Conservation (phyloP, 225 moss, liverwort and hornwort genomes). For the Straminergon stramineum region DNA sequence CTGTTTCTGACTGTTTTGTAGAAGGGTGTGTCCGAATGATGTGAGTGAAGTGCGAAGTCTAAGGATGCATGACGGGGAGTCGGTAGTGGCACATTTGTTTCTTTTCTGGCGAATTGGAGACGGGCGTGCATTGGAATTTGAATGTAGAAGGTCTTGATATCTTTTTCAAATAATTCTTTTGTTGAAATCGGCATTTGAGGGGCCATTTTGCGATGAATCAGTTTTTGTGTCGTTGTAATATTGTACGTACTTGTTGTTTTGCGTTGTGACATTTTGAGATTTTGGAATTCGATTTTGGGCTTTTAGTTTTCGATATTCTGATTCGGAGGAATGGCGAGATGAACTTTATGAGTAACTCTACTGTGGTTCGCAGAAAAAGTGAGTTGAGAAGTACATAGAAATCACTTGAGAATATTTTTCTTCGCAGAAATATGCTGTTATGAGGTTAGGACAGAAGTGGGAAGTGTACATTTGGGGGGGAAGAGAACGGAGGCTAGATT, state of each 20-base stretch:
- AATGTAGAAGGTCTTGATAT: neutral
- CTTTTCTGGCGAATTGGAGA: no score
- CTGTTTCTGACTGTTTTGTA: neutral
- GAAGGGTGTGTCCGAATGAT: neutral
- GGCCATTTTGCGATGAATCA: neutral
- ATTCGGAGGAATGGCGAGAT: neutral
- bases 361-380: neutral
- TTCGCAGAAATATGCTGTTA: no score
- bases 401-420: neutral
- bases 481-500: neutral
- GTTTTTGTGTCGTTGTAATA: no score
- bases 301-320: no score
- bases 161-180: neutral
- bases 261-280: no score
- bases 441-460: neutral
- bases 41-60: neutral
- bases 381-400: neutral
- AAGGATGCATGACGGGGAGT: no score
- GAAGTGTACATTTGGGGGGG: neutral
- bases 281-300: neutral
- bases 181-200: neutral
- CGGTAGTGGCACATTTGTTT: neutral
- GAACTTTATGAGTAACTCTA: neutral
- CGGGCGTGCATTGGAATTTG: no score
- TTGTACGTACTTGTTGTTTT: neutral